Base-by-base conservation (phyloP, 2,329 filamentous ascomycete genomes). In the Cladophialophora exuberans region DNA sequence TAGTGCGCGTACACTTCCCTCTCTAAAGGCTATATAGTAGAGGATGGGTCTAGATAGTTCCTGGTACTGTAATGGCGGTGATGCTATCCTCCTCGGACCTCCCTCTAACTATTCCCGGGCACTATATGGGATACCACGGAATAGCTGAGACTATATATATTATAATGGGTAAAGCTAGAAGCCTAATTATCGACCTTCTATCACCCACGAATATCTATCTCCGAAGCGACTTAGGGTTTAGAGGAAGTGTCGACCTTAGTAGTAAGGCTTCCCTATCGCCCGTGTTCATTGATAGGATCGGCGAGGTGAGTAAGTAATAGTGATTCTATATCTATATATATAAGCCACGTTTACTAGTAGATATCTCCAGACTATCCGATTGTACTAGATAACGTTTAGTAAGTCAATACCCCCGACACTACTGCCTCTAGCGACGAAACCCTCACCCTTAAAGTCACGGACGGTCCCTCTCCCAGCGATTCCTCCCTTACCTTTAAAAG, bases 391-490 rank as follows among this genome's bases (percentile, higher is more conserved):
- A 13, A 36, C 1, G 33, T 36, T 36, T 13, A 7, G 39, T 3
- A 43, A 26, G 39, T 43, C 23, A 4, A 43, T 4, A 23, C 5
- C 39, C 18, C 44, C 6, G 23, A 47, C 28, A 47, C 22, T 47
- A 28, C 44, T 31, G 44, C 44, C 44, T 47, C 23, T 47, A 17
- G 35, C 44, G 4, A 35, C 20, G 28, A 47, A 47, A 47, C 44
- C 44, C 44, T 47, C 44, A 17, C 44, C 44, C 44, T 47, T 18
- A 47, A 47, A 13, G 44, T 15, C 23, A 47, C 44, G 44, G 44
- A 47, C 44, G 44, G 10, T 18, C n/a, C n/a, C n/a, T n/a, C n/a
- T n/a, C n/a, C n/a, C n/a, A n/a, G n/a, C n/a, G n/a, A n/a, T n/a
- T n/a, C n/a, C n/a, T n/a, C n/a, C n/a, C n/a, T n/a, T n/a, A n/a